These are phyloP conservation scores for Camillea tinctor DNA, from an alignment of 2,329 filamentous ascomycete genomes.

Conservation along the genomic window DNA sequence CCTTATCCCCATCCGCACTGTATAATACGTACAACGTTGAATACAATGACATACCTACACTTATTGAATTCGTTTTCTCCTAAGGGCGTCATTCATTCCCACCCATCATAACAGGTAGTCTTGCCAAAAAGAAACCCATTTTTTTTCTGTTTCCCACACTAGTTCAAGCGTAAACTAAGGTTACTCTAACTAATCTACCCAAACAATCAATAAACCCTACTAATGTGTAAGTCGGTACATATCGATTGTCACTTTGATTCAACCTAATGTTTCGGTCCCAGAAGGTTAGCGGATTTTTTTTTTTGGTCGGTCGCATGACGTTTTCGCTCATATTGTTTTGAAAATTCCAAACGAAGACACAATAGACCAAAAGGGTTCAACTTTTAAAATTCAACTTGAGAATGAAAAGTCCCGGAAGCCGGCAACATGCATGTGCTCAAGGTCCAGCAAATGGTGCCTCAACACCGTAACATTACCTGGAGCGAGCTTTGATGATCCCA, in stretches of 20 bases:
- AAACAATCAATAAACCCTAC: too few relatives aligned
- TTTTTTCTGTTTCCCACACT: too few relatives aligned
- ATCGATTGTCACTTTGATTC: not conserved
- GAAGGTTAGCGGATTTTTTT: not conserved
- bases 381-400: not conserved
- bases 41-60: not conserved
- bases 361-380: not conserved
- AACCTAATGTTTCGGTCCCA: too few relatives aligned
- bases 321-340: not conserved
- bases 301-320: not conserved
- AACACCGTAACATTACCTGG: not conserved
- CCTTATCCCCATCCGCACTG: not conserved
- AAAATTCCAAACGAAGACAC: not conserved
- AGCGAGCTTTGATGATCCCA: not conserved
- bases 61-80: not conserved
- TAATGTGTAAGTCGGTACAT: not conserved
- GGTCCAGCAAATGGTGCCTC: not conserved
- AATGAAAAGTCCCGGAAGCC: not conserved
- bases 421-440: not conserved
- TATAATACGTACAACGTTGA: not conserved
- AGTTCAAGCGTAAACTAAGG: too few relatives aligned
- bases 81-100: not conserved
- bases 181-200: too few relatives aligned
- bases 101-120: not conserved
- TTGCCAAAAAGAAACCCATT: too few relatives aligned